Evolutionary conservation across 148 eudicot species (phyloP).

Genomic region (Heliamphora exappendiculata): DNA sequence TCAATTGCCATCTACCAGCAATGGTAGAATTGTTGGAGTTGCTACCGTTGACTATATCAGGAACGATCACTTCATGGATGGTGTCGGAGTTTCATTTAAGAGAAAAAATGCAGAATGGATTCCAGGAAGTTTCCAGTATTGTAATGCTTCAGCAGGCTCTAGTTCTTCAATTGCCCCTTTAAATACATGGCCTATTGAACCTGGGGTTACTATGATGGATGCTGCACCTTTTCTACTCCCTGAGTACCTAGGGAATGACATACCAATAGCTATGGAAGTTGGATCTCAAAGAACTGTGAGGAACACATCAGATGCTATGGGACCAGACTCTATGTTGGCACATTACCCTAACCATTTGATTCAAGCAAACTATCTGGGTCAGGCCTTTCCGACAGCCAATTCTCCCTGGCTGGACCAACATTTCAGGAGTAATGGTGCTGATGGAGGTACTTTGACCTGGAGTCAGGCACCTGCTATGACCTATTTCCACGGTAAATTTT

Average conservation of each 20-base stretch:
- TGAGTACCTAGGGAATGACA: conserved; percentile 39
- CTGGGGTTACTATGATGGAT: conserved; percentile 36
- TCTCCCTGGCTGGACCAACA: conserved; percentile 65
- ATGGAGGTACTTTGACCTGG: conserved; percentile 39
- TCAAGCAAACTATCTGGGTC: conserved; percentile 53
- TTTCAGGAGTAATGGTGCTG: conserved; percentile 32
- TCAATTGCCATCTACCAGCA: conserved; percentile 53
- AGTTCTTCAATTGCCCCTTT: conserved; percentile 51
- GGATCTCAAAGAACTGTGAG: conserved; percentile 30
- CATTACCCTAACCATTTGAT: conserved; percentile 38
- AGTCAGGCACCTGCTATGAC: conserved; percentile 47
- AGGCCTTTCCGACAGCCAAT: conserved; percentile 42
- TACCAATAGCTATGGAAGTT: conserved; percentile 29
- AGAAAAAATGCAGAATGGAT: conserved; percentile 60
- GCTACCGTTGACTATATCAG: conserved; percentile 41
- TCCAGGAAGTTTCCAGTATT: conserved; percentile 36
- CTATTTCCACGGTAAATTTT: conserved; percentile 50
- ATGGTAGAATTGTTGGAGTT: conserved; percentile 33
- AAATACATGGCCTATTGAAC: conserved; percentile 37
- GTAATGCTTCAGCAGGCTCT: conserved; percentile 47
- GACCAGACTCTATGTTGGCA: conserved; percentile 33
- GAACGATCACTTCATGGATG: conserved; percentile 38
- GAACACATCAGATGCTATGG: conserved; percentile 37
- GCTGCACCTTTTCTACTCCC: conserved; percentile 32
- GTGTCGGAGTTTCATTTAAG: conserved; percentile 49